Conservation (phyloP, 176 grass and related monocot genomes). For the Aegilops speltoides region DNA sequence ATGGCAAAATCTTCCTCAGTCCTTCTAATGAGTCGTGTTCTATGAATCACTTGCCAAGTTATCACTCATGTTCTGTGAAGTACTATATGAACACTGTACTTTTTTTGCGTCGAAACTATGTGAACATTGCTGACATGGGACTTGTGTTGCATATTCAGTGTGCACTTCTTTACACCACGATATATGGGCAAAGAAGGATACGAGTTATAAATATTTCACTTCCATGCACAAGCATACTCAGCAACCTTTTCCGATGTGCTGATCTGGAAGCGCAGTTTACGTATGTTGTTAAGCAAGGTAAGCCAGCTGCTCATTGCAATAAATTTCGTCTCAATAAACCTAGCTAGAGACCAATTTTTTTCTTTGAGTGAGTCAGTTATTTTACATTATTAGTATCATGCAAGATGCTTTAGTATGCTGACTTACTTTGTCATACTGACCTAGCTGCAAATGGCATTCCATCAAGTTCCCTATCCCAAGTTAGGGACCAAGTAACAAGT, state of each 20-base stretch:
- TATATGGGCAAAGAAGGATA: constrained; percentile 90
- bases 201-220: constrained; percentile 79
- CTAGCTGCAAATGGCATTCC: constrained; percentile 64
- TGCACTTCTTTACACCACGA: constrained; percentile 77
- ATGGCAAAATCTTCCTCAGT: background rate
- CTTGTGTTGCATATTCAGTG: constrained; percentile 54
- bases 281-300: constrained; percentile 85
- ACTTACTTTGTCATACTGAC: constrained; percentile 22
- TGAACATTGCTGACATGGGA: constrained; percentile 11
- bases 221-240: constrained; percentile 67
- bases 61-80: too few relatives aligned
- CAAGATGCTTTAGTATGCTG: background rate
- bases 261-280: constrained; percentile 83
- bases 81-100: too few relatives aligned
- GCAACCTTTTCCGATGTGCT: constrained; percentile 75
- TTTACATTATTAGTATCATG: background rate
- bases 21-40: background rate
- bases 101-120: background rate
- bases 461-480: constrained; percentile 51
- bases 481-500: constrained; percentile 68
- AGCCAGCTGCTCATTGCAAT: constrained; percentile 1
- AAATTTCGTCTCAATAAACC: constrained; percentile 2
- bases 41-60: background rate
- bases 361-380: background rate
- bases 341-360: background rate